Evolutionary conservation across 1,284 basidiomycete species (phyloP).

Genomic region (Ceratobasidium sp.): DNA sequence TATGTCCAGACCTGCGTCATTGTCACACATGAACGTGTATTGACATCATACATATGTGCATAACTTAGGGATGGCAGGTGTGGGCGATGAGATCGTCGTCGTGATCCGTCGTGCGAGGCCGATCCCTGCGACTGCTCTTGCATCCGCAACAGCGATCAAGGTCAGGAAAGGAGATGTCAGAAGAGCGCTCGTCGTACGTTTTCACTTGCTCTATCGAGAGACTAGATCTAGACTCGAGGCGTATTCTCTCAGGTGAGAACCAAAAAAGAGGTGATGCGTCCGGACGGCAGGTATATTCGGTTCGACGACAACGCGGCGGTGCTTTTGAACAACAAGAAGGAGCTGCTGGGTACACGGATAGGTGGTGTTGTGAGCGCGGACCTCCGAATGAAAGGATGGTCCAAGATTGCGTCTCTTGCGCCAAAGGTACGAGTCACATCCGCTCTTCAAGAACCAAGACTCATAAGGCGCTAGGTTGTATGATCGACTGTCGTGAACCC

Average conservation of each 20-base stretch:
- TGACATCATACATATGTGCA: slow-evolving; percentile 19
- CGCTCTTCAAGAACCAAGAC: background rate
- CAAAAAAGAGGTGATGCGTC: slow-evolving; percentile 78
- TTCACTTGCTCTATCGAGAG: background rate
- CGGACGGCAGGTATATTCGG: slow-evolving; percentile 86
- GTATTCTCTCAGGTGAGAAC: slow-evolving; percentile 70
- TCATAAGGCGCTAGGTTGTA: slow-evolving; percentile 11
- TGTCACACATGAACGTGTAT: background rate
- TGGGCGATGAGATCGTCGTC: slow-evolving; percentile 97
- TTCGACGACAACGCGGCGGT: slow-evolving; percentile 99
- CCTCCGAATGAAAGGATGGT: slow-evolving; percentile 90
- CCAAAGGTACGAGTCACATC: slow-evolving; percentile 74
- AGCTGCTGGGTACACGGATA: slow-evolving; percentile 95
- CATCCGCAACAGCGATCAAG: slow-evolving; percentile 69
- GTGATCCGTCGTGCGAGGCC: slow-evolving; percentile 94
- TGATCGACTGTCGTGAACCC: background rate
- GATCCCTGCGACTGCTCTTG: slow-evolving; percentile 58
- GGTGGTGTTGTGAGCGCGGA: slow-evolving; percentile 93
- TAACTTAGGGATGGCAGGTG: slow-evolving; percentile 64
- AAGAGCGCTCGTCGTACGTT: slow-evolving; percentile 80
- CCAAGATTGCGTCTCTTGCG: slow-evolving; percentile 91
- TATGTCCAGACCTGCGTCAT: slow-evolving; percentile 18
- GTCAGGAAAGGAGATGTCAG: slow-evolving; percentile 93
- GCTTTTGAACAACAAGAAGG: slow-evolving; percentile 93
- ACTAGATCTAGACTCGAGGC: background rate